Evolutionary conservation across 345 rosid genomes (phyloP), one percentile per base, ranked within the genome.

Genomic region (Eucalyptus tenuipes): DNA sequence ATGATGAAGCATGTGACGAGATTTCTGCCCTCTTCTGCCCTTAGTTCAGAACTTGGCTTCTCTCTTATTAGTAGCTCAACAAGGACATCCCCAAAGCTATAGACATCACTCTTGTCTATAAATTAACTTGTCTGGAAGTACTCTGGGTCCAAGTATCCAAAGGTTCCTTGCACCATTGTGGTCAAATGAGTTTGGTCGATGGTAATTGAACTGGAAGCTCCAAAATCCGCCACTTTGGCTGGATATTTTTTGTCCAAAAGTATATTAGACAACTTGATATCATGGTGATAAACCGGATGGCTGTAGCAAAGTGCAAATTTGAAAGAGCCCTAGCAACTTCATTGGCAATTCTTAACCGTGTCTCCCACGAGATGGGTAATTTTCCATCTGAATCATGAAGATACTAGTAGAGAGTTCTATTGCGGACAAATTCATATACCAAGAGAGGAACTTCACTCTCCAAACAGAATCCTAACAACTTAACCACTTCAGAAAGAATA

Each of bases 241-340:
- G 0, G 7, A 59, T 59, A 59, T 61, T 27, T 61, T 13, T 61
- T 1, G 1, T 61, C 68, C 68, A 29, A 61, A 6, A 61, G 5
- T 61, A 61, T 61, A 29, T 61, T 61, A 13, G 33, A 61, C 17
- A 0, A 61, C 7, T 61, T 61, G 68, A 61, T 61, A 61, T 29
- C 68, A 29, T 2, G 9, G 17, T 61, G 14, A 59, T 59, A 59
- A 59, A 59, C 66, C 0, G 4, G 66, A 59, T 13, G 9, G 33
- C 1, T 1, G 9, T 0, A 0, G 33, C 16, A 61, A 61, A 61
- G 33, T 27, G 68, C 1, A 27, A 61, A 27, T 61, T 29, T 61
- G 33, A 61, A 61, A 61, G 68, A 61, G 68, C 68, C 5, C 0
- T 9, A 6, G 0, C 0, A 29, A 61, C 17, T 3, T 61, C 33